A percentile compares a stretch with the other conserved stretches of the same genome.
Conservation (phyloP, 441 rosid species). For the Euphorbia celastroides region DNA sequence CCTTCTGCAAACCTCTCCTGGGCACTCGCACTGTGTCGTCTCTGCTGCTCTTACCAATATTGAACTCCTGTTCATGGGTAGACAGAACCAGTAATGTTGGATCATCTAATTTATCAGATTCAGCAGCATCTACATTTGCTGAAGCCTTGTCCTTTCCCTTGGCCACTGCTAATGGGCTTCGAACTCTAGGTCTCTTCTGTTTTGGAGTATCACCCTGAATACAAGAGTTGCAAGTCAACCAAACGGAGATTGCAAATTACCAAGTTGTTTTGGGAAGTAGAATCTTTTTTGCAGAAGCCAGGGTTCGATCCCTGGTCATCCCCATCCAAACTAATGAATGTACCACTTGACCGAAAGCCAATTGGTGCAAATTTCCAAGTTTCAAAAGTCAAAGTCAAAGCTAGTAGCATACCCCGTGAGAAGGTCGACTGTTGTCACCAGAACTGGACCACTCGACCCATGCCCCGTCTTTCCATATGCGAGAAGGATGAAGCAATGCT, state of each 20-base stretch:
- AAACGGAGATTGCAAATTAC: conserved; percentile 11
- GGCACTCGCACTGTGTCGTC: conserved; percentile 47
- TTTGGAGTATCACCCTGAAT: conserved; percentile 83
- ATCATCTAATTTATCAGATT: conserved; percentile 41
- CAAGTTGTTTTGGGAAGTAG: conserved; percentile 11
- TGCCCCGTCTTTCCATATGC: conserved; percentile 74
- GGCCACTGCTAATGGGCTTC: conserved; percentile 34
- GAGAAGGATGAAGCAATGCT: conserved; percentile 89
- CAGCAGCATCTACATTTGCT: conserved; percentile 29
- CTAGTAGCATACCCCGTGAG: conserved; percentile 44
- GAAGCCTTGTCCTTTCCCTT: conserved; percentile 49
- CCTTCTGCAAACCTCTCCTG: conserved; percentile 76
- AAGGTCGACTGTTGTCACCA: conserved; percentile 27
- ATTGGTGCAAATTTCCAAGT: no score
- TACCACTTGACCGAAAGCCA: no score
- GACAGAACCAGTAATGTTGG: conserved; percentile 48
- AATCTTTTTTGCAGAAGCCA: no score
- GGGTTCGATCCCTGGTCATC: no score
- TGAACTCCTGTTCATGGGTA: conserved; percentile 52
- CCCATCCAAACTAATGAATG: no score
- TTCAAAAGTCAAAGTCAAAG: conserved; percentile 3
- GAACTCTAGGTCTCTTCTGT: conserved; percentile 68
- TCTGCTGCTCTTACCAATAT: conserved; percentile 58
- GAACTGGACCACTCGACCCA: conserved; percentile 81
- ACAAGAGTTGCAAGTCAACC: conserved; percentile 22